Base-by-base conservation (phyloP, 148 eudicot genomes). In the Chenopodium berlandieri region DNA sequence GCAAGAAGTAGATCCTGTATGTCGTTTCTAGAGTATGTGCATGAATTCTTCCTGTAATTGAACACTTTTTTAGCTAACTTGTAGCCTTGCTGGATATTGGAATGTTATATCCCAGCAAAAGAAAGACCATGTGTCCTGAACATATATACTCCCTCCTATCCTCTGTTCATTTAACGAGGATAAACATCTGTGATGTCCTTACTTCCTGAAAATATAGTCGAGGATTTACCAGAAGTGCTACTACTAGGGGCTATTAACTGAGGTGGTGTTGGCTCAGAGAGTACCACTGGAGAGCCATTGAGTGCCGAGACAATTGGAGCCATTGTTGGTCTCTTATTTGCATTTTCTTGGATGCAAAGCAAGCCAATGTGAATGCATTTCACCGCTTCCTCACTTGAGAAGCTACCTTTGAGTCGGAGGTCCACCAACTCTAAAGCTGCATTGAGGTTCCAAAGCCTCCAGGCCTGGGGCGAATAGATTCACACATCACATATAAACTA, bases 361-460 rank as follows among this genome's bases (percentile, higher is more conserved):
- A 85, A 60, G 22, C 79, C 84, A 2, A 85, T 74, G 2, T 77
- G 87, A 11, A 82, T 75, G 82, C 84, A 81, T 75, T 75, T 85
- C 9, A 37, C 5, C 16, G 58, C 84, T 65, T 81, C 84, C 13
- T 52, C 65, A 0, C 46, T 22, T 34, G 54, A 46, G 47, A 23
- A 82, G 27, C 34, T 77, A n/a, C 46, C 50, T 13, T 47, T 46
- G 10, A 78, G 31, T 65, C 52, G 12, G 19, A 54, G 69, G 50
- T 83, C 85, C 65, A 66, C 50, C 50, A 83, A 31, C 27, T 65
- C 85, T 32, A 79, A 37, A 22, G 79, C 14, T 12, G 40, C 25
- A 0, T 48, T 75, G 7, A 34, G 40, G 14, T 66, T 74, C 86
- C 85, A 83, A 34, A 73, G 40, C 19, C 69, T 79, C 85, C 85